Conservation (phyloP, 2,329 filamentous ascomycete genomes). For the Lizonia empirigonia region DNA sequence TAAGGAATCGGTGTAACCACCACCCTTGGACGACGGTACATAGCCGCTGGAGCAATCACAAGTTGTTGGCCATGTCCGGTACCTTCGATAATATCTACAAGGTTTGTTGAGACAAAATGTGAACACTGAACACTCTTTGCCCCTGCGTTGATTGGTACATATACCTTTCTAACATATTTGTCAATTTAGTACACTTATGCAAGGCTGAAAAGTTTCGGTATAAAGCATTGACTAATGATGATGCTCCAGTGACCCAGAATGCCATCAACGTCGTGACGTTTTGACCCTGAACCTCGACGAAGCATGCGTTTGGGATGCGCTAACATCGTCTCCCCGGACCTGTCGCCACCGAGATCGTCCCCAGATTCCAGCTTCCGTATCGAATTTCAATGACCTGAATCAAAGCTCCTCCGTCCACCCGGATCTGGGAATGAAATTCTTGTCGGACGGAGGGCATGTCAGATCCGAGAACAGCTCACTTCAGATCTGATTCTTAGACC, state of each 20-base stretch:
- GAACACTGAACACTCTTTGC: too few relatives aligned
- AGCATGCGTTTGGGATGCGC: neutral
- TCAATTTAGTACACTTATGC: too few relatives aligned
- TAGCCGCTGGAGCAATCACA: too few relatives aligned
- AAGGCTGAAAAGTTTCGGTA: too few relatives aligned
- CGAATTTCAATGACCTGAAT: neutral
- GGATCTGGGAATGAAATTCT: neutral
- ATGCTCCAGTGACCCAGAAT: neutral
- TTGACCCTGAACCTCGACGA: neutral
- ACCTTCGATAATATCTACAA: too few relatives aligned
- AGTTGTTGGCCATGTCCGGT: too few relatives aligned
- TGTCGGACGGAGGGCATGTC: neutral
- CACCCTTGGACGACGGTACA: too few relatives aligned
- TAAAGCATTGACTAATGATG: neutral
- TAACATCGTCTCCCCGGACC: neutral
- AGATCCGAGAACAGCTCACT: conserved; percentile 1
- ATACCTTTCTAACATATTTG: too few relatives aligned
- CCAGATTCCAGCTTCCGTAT: neutral
- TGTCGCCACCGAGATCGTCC: neutral
- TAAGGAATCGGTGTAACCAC: too few relatives aligned
- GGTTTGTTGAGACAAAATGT: too few relatives aligned
- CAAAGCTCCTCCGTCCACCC: neutral
- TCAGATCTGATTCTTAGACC: conserved; percentile 13
- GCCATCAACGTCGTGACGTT: neutral
- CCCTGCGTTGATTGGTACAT: too few relatives aligned